Conservation (phyloP, 116 monocot genomes). For the Dioscorea cayenensis region DNA sequence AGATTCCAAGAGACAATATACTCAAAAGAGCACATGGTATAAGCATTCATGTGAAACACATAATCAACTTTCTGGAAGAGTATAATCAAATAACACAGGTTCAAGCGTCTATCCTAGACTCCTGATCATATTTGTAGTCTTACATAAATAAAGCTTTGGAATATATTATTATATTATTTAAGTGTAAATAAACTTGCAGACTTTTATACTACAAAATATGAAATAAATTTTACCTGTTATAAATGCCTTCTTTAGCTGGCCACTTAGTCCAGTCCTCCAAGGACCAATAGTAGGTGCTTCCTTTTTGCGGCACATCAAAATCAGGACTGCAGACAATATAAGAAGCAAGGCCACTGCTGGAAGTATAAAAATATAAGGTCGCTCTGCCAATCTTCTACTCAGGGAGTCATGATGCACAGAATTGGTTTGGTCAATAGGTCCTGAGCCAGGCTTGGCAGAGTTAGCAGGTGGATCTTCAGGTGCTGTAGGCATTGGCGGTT, state of each 20-base stretch:
- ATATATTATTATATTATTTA: neutral
- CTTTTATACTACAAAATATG: neutral
- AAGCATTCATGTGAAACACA: too few species aligned
- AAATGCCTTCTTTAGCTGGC: slow-evolving; percentile 78
- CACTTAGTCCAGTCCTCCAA: slow-evolving; percentile 74
- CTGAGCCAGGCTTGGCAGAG: neutral
- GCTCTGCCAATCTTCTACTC: slow-evolving; percentile 8
- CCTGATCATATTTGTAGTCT: too few species aligned
- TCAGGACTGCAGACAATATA: slow-evolving; percentile 10
- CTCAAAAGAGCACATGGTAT: too few species aligned
- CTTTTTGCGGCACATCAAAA: slow-evolving; percentile 23
- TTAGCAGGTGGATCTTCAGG: neutral
- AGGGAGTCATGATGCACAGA: slow-evolving; percentile 9
- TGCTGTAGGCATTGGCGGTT: neutral
- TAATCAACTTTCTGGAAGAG: too few species aligned
- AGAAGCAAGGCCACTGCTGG: slow-evolving; percentile 27
- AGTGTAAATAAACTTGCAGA: neutral
- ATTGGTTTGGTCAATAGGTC: neutral
- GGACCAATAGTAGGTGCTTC: slow-evolving; percentile 30
- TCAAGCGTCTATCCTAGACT: too few species aligned
- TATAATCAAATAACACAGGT: too few species aligned
- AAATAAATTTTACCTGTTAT: slow-evolving; percentile 43
- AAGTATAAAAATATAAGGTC: slow-evolving; percentile 43
- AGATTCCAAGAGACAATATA: too few species aligned
- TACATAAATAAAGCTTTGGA: neutral